phyloP scores from a whole-genome alignment of 768 basidiomycete species.

The Aureoboletus auriporus region DNA sequence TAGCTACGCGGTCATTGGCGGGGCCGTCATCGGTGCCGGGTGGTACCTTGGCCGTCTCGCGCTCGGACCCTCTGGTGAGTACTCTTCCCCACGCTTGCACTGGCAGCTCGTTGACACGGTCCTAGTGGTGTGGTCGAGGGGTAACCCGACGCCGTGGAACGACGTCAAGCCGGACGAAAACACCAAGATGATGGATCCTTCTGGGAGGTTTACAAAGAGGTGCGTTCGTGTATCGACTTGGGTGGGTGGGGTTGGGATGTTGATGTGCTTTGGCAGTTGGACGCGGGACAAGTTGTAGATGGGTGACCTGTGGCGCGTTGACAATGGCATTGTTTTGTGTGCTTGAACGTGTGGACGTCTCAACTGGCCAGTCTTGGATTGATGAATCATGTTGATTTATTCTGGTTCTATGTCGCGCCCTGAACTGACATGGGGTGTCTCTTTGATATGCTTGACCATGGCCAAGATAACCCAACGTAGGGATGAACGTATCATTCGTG shows the following conservation, averaged over 20 bases:
- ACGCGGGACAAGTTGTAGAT: slow-evolving; percentile 64
- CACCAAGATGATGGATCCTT: slow-evolving; percentile 65
- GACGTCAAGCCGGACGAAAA: slow-evolving; percentile 70
- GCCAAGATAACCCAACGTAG: no score
- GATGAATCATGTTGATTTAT: no score
- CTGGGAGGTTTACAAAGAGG: slow-evolving; percentile 76
- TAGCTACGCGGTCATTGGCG: slow-evolving; percentile 49
- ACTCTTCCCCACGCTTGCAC: not conserved
- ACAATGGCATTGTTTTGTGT: no score
- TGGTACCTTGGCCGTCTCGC: slow-evolving; percentile 72
- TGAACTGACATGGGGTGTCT: no score
- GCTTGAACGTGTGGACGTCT: no score
- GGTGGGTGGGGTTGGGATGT: no score
- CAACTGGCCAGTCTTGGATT: no score
- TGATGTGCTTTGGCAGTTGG: slow-evolving; percentile 47
- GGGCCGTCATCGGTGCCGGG: slow-evolving; percentile 50
- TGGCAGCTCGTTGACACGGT: no score
- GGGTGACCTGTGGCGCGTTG: no score
- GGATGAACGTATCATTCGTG: no score
- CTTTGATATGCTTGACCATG: no score
- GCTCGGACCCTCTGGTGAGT: slow-evolving; percentile 47
- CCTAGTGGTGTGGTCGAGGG: slow-evolving; percentile 56
- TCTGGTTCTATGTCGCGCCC: no score
- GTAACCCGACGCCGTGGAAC: slow-evolving; percentile 90
- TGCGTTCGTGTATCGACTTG: not conserved